Conservation (phyloP, 768 basidiomycete genomes). For the Tricholoma sp. region DNA sequence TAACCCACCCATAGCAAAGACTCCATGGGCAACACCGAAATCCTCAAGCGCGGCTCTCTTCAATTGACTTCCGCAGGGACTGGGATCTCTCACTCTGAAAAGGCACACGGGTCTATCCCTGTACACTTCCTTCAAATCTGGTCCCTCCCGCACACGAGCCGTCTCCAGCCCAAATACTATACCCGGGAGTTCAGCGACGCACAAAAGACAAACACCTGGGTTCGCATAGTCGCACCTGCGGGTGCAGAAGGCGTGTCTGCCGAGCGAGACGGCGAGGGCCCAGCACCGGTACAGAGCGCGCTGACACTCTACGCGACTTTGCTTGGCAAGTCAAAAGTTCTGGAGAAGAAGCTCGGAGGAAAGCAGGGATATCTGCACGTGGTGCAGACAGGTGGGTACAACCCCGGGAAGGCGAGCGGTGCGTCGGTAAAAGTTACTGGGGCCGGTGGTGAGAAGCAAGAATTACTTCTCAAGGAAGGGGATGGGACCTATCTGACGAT, state of each 20-base stretch:
- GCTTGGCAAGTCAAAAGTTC: slow-evolving; percentile 48
- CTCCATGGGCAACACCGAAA: slow-evolving; percentile 87
- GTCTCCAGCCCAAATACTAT: slow-evolving; percentile 75
- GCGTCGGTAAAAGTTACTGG: slow-evolving; percentile 49
- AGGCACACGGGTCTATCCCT: slow-evolving; percentile 34
- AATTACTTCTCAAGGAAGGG: slow-evolving; percentile 70
- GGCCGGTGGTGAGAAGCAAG: slow-evolving; percentile 21
- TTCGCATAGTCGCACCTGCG: slow-evolving; percentile 71
- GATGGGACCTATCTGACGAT: slow-evolving; percentile 78
- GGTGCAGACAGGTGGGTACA: slow-evolving; percentile 82
- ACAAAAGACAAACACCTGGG: slow-evolving; percentile 73
- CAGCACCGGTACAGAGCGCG: slow-evolving; percentile 73
- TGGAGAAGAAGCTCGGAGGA: slow-evolving; percentile 48
- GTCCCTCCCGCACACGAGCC: slow-evolving; percentile 35
- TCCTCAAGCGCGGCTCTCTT: slow-evolving; percentile 83
- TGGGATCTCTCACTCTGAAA: slow-evolving; percentile 80
- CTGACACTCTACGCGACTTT: slow-evolving; percentile 74
- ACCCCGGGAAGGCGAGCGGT: slow-evolving; percentile 49
- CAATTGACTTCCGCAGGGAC: slow-evolving; percentile 92
- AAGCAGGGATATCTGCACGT: slow-evolving; percentile 81
- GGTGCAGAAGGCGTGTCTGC: slow-evolving; percentile 49
- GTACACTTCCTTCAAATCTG: slow-evolving; percentile 55
- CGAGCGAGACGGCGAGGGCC: slow-evolving; percentile 65
- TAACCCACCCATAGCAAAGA: slow-evolving; percentile 57
- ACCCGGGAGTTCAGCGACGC: slow-evolving; percentile 83